A percentile compares a stretch with the other conserved stretches of the same genome.
These are phyloP conservation scores for Linnemannia exigua DNA, from an alignment of 192 early-diverging fungal species.

Conservation along the genomic window DNA sequence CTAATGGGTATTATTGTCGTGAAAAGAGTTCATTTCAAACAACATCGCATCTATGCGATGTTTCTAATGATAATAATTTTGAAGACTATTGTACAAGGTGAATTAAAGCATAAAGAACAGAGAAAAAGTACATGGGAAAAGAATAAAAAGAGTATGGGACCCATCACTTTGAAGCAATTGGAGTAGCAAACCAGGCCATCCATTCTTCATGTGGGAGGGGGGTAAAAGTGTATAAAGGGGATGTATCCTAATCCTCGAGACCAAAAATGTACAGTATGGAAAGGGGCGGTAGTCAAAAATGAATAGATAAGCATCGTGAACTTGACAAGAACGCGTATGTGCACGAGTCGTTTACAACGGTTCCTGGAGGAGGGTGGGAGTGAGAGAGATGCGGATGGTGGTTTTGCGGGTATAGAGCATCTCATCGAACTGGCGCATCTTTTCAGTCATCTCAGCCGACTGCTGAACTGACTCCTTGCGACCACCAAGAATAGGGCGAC, in stretches of 20 bases:
- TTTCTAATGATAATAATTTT: slow-evolving; percentile 5
- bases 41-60: background rate
- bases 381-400: slow-evolving; percentile 45
- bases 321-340: background rate
- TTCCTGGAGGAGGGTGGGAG: slow-evolving; percentile 43
- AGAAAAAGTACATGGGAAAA: background rate
- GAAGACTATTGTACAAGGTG: background rate
- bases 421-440: slow-evolving; percentile 54
- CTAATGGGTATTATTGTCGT: background rate
- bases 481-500: background rate
- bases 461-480: background rate
- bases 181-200: slow-evolving; percentile 1
- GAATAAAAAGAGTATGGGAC: background rate
- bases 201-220: background rate
- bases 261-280: background rate
- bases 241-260: background rate
- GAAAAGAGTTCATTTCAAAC: slow-evolving; percentile 7
- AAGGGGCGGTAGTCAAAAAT: background rate
- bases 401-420: slow-evolving; percentile 28
- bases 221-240: background rate
- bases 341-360: slow-evolving; percentile 19
- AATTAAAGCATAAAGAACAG: background rate
- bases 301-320: background rate
- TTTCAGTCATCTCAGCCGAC: slow-evolving; percentile 38
- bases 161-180: background rate